A percentile compares a stretch with the other conserved stretches of the same genome.
phyloP scores from a whole-genome alignment of 345 rosid genomes.

The Xanthoceras sorbifolium region DNA sequence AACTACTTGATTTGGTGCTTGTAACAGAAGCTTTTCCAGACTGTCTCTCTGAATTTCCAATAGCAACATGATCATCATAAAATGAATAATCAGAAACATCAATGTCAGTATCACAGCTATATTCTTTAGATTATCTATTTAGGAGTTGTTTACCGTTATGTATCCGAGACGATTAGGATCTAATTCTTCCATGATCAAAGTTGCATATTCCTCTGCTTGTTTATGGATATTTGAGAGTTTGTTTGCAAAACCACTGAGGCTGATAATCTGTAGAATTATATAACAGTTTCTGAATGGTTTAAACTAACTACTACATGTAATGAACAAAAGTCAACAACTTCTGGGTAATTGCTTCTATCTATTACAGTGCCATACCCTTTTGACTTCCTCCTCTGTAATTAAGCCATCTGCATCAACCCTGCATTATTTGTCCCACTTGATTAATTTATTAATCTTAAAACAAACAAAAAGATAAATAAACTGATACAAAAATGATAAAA shows the following conservation, averaged over 20 bases:
- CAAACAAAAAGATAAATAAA: background rate
- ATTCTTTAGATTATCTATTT: no score
- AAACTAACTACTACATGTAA: no score
- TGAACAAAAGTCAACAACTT: no score
- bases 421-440: conserved; percentile 17
- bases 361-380: conserved; percentile 54
- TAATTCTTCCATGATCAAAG: conserved; percentile 78
- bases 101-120: no score
- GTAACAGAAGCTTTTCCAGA: conserved; percentile 60
- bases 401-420: conserved; percentile 92
- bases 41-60: no score
- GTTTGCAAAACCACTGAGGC: conserved; percentile 77
- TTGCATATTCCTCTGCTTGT: conserved; percentile 79
- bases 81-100: no score
- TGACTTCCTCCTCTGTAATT: conserved; percentile 71
- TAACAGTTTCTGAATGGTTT: background rate
- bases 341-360: no score
- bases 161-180: no score
- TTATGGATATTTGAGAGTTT: conserved; percentile 59
- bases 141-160: no score
- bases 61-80: no score
- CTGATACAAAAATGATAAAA: conserved; percentile 23
- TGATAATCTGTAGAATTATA: conserved; percentile 52
- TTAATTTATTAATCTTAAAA: background rate
- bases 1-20: conserved; percentile 50